Evolutionary conservation across 805 yeast species (phyloP).

Genomic region (Tetrapisispora fleetii): DNA sequence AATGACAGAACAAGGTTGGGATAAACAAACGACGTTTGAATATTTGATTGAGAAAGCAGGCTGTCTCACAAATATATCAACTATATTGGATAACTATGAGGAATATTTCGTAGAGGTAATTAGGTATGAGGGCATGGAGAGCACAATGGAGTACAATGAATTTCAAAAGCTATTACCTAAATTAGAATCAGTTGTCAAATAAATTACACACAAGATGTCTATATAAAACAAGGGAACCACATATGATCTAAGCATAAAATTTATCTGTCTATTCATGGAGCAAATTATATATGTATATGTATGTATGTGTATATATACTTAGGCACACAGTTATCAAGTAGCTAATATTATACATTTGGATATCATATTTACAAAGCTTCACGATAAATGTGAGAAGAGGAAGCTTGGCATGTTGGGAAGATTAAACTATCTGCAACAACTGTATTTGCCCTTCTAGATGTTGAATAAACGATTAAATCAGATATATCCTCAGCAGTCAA

Average conservation of each 20-base stretch:
- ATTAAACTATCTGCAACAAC: slow-evolving; percentile 69
- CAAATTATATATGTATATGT: background rate
- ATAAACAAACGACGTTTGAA: slow-evolving; percentile 49
- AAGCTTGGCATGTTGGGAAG: slow-evolving; percentile 80
- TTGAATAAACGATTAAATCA: slow-evolving; percentile 47
- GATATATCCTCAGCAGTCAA: slow-evolving; percentile 51
- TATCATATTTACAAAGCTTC: slow-evolving; percentile 7
- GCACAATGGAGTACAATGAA: slow-evolving; percentile 33
- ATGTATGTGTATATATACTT: background rate
- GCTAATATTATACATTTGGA: background rate
- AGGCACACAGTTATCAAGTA: background rate
- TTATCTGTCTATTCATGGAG: background rate
- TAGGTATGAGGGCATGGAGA: slow-evolving; percentile 48
- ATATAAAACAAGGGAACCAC: no score
- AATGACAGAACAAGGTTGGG: slow-evolving; percentile 82
- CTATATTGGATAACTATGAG: slow-evolving; percentile 27
- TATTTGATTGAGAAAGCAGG: slow-evolving; percentile 73
- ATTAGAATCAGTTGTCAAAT: background rate
- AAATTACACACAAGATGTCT: background rate
- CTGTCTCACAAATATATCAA: slow-evolving; percentile 13
- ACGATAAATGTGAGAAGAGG: slow-evolving; percentile 52
- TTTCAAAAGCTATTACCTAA: slow-evolving; percentile 20
- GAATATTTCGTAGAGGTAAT: slow-evolving; percentile 34
- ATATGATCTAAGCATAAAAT: no score
- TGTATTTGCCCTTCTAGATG: slow-evolving; percentile 47